These are phyloP conservation scores for Pichia kudriavzevii DNA, from an alignment of 1,139 yeast genomes.

Conservation along the genomic window DNA sequence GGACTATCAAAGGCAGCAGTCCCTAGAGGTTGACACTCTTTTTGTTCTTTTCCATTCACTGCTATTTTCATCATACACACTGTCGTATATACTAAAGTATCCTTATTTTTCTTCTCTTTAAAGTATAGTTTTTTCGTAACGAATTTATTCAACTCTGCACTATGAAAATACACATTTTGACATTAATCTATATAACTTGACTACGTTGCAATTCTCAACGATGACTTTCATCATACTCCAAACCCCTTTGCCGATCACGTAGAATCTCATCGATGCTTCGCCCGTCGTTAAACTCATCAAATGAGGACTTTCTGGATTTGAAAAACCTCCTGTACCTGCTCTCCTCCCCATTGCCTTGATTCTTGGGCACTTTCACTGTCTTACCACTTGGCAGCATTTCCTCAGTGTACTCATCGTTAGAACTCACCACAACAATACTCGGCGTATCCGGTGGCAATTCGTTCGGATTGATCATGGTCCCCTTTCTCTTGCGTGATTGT, in stretches of 20 bases:
- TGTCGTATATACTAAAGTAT: too few relatives aligned
- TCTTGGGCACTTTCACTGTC: slow-evolving; percentile 36
- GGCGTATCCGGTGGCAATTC: slow-evolving; percentile 50
- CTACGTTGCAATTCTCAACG: not conserved
- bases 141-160: too few relatives aligned
- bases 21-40: not conserved
- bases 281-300: slow-evolving; percentile 24
- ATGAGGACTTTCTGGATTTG: slow-evolving; percentile 1
- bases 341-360: slow-evolving; percentile 15
- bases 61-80: not conserved
- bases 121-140: too few relatives aligned
- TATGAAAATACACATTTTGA: not conserved
- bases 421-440: slow-evolving; percentile 30
- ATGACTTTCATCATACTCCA: slow-evolving; percentile 25
- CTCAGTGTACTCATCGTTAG: slow-evolving; percentile 32
- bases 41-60: not conserved
- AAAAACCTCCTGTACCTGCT: slow-evolving; percentile 19
- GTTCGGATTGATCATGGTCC: slow-evolving; percentile 37
- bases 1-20: slow-evolving; percentile 6
- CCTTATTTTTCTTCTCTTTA: too few relatives aligned
- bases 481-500: slow-evolving; percentile 42
- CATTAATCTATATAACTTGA: not conserved
- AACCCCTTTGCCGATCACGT: slow-evolving; percentile 41
- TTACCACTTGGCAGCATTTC: slow-evolving; percentile 71
- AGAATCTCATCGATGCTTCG: slow-evolving; percentile 53